phyloP scores from a whole-genome alignment of 495 filamentous ascomycete genomes.

The Lasiosphaeris hirsuta region DNA sequence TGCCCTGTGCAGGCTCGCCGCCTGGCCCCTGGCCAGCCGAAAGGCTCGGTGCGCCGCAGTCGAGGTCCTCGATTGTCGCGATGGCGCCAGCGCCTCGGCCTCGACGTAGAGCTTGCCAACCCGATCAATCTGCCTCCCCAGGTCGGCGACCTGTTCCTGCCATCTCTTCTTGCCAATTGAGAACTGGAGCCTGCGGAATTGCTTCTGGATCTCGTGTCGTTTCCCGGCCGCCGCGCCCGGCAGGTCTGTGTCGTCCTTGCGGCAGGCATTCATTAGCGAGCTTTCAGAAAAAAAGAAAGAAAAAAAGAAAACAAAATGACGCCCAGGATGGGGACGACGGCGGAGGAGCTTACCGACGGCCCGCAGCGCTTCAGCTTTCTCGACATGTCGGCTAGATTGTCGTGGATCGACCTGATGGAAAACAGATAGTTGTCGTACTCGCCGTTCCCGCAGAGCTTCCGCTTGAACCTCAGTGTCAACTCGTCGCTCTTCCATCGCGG shows the following conservation, averaged over 20 bases:
- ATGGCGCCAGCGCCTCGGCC: not conserved
- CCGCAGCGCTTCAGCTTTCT: not conserved
- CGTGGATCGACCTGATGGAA: not conserved
- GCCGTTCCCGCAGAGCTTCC: not conserved
- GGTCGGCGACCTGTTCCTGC: not conserved
- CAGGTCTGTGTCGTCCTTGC: too few relatives aligned
- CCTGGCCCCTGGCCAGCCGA: not conserved
- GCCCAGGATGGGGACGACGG: not conserved
- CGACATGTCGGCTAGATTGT: not conserved
- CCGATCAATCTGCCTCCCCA: constrained; percentile 2
- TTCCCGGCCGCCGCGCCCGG: too few relatives aligned
- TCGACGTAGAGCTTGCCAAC: not conserved
- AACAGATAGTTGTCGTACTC: not conserved
- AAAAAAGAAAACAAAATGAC: too few relatives aligned
- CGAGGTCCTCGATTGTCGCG: not conserved
- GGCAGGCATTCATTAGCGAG: too few relatives aligned
- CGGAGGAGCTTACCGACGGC: too few relatives aligned
- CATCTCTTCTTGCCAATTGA: not conserved
- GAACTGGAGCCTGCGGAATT: not conserved
- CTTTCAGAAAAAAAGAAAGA: too few relatives aligned
- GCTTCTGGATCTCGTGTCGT: not conserved
- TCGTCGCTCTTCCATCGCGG: not conserved
- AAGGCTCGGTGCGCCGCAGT: not conserved
- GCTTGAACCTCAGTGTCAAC: not conserved
- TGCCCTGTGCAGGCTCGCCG: too few relatives aligned